Evolutionary conservation across 768 basidiomycete species (phyloP), one percentile per base, ranked within the genome.

Genomic region (Lentinula lateritia): DNA sequence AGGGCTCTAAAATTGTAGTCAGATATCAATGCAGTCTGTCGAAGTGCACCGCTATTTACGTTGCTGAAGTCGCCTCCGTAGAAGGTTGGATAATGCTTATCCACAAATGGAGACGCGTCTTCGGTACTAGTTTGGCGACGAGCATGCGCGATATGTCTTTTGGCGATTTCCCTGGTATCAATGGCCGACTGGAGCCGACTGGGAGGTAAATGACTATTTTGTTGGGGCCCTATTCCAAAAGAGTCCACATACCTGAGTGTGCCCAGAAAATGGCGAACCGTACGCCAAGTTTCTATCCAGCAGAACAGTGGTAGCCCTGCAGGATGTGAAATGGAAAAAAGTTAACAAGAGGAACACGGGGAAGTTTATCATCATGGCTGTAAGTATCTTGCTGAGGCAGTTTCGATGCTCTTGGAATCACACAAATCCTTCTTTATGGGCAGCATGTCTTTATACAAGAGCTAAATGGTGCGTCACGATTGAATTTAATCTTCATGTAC

Each of bases 21-120:
- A 52, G 58, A 54, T 28, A 28, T 50, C n/a, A 45, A 18, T 48
- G 41, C 28, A 28, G 28, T 28, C 3, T 3, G 28, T 28, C 28
- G 28, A 28, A 28, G 28, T 28, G 23, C 32, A 10, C 20, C 45
- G 23, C 12, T 32, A 36, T 71, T 66, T 58, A 82, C 82, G 66
- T 80, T 81, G 62, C 76, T 76, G 66, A 82, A 80, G 58, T 83
- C 78, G 13, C 71, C 71, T 4, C 80, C 79, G 54, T 79, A 80
- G 65, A 80, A 83, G 8, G 78, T 77, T 0, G 78, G 76, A 66
- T 83, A 83, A 60, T 77, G 77, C n/a, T 76, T 72, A 66, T 83
- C 80, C n/a, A 66, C 69, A 65, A 82, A 82, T n/a, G 66, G 64
- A 32, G 66, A 64, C 0, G 76, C 73, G 54, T 74, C 72, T 5